These are phyloP conservation scores for Phytophthora crassamura DNA, from an alignment of 352 stramenopile genomes.

Conservation along the genomic window DNA sequence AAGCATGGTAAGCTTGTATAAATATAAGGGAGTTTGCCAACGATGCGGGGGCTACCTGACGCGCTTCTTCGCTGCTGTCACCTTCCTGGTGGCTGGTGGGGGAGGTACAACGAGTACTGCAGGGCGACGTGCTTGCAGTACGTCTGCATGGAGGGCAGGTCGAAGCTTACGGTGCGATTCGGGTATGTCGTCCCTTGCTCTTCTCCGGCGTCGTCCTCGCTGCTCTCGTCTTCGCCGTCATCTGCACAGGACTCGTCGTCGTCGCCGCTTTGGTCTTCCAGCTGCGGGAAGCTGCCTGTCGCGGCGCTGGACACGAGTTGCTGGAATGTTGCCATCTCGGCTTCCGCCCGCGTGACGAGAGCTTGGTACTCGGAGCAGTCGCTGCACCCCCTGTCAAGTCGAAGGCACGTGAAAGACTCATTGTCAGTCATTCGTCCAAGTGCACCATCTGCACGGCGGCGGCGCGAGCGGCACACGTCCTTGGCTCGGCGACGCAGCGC, in stretches of 20 bases:
- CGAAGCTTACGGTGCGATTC: slow-evolving; percentile 36
- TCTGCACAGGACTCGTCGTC: slow-evolving; percentile 12
- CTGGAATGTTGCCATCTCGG: slow-evolving; percentile 47
- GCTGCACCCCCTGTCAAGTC: slow-evolving; percentile 37
- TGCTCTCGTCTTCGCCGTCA: slow-evolving; percentile 12
- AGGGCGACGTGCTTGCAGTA: slow-evolving; percentile 68
- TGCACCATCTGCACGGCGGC: slow-evolving; percentile 47
- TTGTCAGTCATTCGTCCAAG: slow-evolving; percentile 47
- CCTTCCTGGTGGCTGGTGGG: slow-evolving; percentile 21
- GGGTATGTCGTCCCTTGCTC: slow-evolving; percentile 29
- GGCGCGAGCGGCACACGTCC: neutral
- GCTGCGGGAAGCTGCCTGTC: slow-evolving; percentile 18
- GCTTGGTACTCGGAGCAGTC: slow-evolving; percentile 49
- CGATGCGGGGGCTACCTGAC: slow-evolving; percentile 12
- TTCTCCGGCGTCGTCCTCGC: slow-evolving; percentile 9
- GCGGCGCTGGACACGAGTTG: slow-evolving; percentile 41
- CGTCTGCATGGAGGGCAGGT: slow-evolving; percentile 76
- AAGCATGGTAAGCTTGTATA: slow-evolving; percentile 42
- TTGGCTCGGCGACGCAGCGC: slow-evolving; percentile 46
- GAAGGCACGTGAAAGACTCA: slow-evolving; percentile 50
- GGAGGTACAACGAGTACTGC: slow-evolving; percentile 66
- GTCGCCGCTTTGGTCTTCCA: no score
- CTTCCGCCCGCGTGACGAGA: slow-evolving; percentile 50
- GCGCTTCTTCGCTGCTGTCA: slow-evolving; percentile 24
- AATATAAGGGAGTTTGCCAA: slow-evolving; percentile 30